A percentile compares a stretch with the other conserved stretches of the same genome.
Evolutionary conservation across 23 red algal species (phyloP).

Genomic region (Porphyridium purpureum): DNA sequence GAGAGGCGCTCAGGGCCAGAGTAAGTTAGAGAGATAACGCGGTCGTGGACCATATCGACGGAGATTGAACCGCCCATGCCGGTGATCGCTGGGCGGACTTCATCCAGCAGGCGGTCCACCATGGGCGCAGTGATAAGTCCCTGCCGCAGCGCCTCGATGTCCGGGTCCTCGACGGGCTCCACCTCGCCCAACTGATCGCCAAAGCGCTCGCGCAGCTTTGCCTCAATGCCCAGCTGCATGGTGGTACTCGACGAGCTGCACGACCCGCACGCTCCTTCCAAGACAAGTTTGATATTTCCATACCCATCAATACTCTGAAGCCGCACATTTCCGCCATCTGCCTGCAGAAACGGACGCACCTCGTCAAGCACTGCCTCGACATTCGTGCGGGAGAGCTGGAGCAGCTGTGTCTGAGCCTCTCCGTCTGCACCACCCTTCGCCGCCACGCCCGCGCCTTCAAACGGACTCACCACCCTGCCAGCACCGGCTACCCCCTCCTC

Average conservation of each 20-base stretch:
- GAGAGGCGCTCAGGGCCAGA: slow-evolving; percentile 25
- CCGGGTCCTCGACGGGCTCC: slow-evolving; percentile 8
- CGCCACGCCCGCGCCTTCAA: too few relatives aligned
- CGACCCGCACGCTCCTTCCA: slow-evolving; percentile 81
- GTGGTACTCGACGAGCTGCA: slow-evolving; percentile 55
- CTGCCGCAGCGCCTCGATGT: not conserved
- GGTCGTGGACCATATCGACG: slow-evolving; percentile 21
- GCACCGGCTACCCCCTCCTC: too few relatives aligned
- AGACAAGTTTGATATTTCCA: slow-evolving; percentile 18
- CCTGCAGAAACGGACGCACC: slow-evolving; percentile 45
- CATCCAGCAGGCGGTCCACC: slow-evolving; percentile 16
- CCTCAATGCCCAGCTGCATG: slow-evolving; percentile 79
- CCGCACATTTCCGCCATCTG: slow-evolving; percentile 78
- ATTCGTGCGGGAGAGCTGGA: not conserved
- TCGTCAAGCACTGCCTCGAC: not conserved
- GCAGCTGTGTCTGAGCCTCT: not conserved
- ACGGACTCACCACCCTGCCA: too few relatives aligned
- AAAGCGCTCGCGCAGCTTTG: slow-evolving; percentile 32
- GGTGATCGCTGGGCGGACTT: slow-evolving; percentile 27
- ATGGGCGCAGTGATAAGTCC: not conserved
- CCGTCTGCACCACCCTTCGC: not conserved
- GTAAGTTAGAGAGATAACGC: slow-evolving; percentile 21
- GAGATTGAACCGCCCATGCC: slow-evolving; percentile 17
- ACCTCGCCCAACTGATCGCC: slow-evolving; percentile 29
- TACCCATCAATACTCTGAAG: slow-evolving; percentile 36